A percentile compares a stretch with the other conserved stretches of the same genome.
phyloP scores from a whole-genome alignment of 2,329 filamentous ascomycete genomes.

The Xylariales sp. region DNA sequence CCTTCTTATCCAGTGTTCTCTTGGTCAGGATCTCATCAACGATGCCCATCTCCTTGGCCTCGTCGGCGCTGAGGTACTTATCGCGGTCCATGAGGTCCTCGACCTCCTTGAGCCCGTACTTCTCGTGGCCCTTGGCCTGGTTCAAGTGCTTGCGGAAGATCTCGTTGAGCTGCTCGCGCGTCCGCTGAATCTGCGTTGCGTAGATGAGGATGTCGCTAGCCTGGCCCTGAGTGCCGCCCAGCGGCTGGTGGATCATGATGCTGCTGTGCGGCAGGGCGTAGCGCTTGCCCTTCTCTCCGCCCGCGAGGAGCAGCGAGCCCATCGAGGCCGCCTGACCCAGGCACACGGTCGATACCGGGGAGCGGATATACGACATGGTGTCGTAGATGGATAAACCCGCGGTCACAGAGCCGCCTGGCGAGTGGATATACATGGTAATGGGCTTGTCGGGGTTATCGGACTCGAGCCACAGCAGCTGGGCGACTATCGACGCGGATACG shows the following conservation, averaged over 20 bases:
- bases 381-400: slow-evolving; percentile 92
- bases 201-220: slow-evolving; percentile 90
- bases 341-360: slow-evolving; percentile 90
- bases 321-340: slow-evolving; percentile 93
- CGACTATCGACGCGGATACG: slow-evolving; percentile 88
- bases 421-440: slow-evolving; percentile 98
- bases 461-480: slow-evolving; percentile 96
- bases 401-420: slow-evolving; percentile 86
- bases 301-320: slow-evolving; percentile 84
- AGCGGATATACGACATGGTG: slow-evolving; percentile 95
- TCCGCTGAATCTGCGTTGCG: slow-evolving; percentile 89
- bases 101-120: slow-evolving; percentile 76
- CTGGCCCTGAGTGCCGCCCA: slow-evolving; percentile 64
- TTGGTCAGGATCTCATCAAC: slow-evolving; percentile 82
- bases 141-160: slow-evolving; percentile 89
- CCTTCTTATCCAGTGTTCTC: slow-evolving; percentile 41
- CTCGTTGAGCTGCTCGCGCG: slow-evolving; percentile 79
- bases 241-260: slow-evolving; percentile 96
- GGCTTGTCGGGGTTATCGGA: slow-evolving; percentile 92
- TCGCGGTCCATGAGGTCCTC: slow-evolving; percentile 96
- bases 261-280: slow-evolving; percentile 89
- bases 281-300: slow-evolving; percentile 78
- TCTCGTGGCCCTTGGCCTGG: slow-evolving; percentile 67
- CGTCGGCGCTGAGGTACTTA: slow-evolving; percentile 84
- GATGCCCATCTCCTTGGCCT: slow-evolving; percentile 86